phyloP scores from a whole-genome alignment of 352 stramenopile genomes.

The Phytophthora ramorum region DNA sequence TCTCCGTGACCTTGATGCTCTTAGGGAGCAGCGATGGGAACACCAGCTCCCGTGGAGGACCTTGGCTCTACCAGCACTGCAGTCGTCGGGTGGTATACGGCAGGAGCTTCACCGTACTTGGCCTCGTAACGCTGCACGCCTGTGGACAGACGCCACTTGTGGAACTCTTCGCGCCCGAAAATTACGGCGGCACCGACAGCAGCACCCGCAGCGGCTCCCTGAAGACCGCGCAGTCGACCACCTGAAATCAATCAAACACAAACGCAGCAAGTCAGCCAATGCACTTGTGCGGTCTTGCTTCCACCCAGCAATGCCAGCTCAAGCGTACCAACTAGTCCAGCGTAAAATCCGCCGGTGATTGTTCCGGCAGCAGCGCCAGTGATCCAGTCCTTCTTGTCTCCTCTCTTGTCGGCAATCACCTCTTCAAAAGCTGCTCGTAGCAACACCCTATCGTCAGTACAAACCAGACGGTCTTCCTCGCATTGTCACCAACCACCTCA shows the following conservation, averaged over 20 bases:
- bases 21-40: constrained; percentile 79
- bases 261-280: not conserved
- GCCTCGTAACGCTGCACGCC: constrained; percentile 80
- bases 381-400: constrained; percentile 63
- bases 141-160: constrained; percentile 78
- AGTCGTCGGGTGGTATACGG: constrained; percentile 71
- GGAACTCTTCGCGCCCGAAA: constrained; percentile 75
- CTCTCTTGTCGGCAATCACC: constrained; percentile 72
- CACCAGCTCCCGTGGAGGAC: constrained; percentile 55
- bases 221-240: constrained; percentile 69
- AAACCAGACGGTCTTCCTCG: not conserved
- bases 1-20: constrained; percentile 74
- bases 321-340: constrained; percentile 57
- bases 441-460: not conserved
- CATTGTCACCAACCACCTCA: constrained; percentile 20
- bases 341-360: constrained; percentile 80
- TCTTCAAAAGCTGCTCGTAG: constrained; percentile 69
- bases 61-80: constrained; percentile 67
- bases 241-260: constrained; percentile 35
- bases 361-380: constrained; percentile 61
- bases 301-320: not conserved
- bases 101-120: constrained; percentile 74
- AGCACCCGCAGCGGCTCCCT: constrained; percentile 69
- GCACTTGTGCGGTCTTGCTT: not conserved
- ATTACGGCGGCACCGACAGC: constrained; percentile 65